These are phyloP conservation scores for Metschnikowia colocasiae DNA, from an alignment of 805 yeast species.

Conservation along the genomic window DNA sequence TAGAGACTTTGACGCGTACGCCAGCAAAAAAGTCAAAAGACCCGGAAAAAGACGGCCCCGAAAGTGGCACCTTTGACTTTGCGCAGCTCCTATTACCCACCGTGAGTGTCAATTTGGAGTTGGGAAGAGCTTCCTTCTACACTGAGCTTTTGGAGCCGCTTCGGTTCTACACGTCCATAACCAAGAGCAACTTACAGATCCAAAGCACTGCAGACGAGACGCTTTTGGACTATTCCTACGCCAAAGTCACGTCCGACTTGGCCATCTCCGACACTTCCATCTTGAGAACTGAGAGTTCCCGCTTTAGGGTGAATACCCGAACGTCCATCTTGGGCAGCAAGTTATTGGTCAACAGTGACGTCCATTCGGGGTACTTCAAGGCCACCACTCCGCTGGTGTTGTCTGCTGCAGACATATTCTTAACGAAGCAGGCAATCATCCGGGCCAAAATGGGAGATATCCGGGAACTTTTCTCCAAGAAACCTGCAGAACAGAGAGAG, in stretches of 20 bases:
- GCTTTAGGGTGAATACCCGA: conserved; percentile 18
- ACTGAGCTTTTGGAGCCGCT: conserved; percentile 12
- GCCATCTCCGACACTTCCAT: conserved; percentile 16
- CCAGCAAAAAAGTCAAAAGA: too few relatives aligned
- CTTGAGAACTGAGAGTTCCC: conserved; percentile 27
- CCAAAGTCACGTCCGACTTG: conserved; percentile 17
- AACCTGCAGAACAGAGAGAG: too few relatives aligned
- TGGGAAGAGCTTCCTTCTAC: neutral
- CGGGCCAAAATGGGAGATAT: conserved; percentile 9
- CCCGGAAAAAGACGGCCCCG: too few relatives aligned
- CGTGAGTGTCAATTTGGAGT: conserved; percentile 3
- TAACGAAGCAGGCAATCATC: conserved; percentile 8
- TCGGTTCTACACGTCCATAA: conserved; percentile 5
- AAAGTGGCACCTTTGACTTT: neutral
- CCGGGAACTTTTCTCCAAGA: conserved; percentile 6
- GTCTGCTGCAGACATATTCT: conserved; percentile 17
- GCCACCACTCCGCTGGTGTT: conserved; percentile 25
- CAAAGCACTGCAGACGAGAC: neutral
- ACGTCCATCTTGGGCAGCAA: conserved; percentile 11
- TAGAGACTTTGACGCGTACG: too few relatives aligned
- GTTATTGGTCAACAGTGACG: conserved; percentile 15
- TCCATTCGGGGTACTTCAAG: conserved; percentile 31
- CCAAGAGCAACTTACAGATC: conserved; percentile 4
- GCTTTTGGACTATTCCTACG: conserved; percentile 7
- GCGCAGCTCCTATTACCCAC: conserved; percentile 2